Base-by-base conservation (phyloP, 345 rosid genomes). In the Eucalyptus guilfoylei region DNA sequence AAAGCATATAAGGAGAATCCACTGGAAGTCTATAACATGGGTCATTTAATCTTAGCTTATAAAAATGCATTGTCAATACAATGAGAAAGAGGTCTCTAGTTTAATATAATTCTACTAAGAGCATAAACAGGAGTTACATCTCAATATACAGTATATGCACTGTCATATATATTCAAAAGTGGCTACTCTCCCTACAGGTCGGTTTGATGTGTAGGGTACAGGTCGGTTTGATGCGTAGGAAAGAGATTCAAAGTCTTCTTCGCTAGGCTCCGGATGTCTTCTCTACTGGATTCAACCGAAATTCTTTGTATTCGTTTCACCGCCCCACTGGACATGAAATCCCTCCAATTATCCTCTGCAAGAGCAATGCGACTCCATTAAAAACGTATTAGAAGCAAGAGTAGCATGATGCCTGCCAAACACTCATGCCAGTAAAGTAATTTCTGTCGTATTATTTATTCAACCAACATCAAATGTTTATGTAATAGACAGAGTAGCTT, bases 231-330 rank as follows among this genome's bases (percentile, higher is more conserved):
- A 89, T 93, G 93, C 83, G 72, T 47, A 6, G 96, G 95, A 89
- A 89, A 93, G 90, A 92, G 90, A 90, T 91, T 95, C 91, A 96
- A 90, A 44, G 95, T 94, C 95, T 95, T 96, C 95, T 93, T 96
- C 26, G 99, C 99, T 87, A 97, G 95, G 91, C 91, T 94, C 58
- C 97, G 95, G 49, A 97, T 96, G 62, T 97, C 99, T 69, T 97
- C 99, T 92, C 99, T 93, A 87, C 92, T 95, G 26, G 99, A 96
- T 89, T 96, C 99, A 42, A 86, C 89, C 15, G 98, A 96, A 89
- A 97, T 96, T 49, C 96, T 90, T 28, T 88, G 90, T 12, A 97
- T 94, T 91, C 95, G 96, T 90, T 93, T 93, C 16, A 93, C 89
- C 23, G 96, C 96, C 80, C 98, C 97, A 14, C 91, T 89, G 24